Base-by-base conservation (phyloP, 1,139 yeast genomes). In the Geotrichum europaeum region DNA sequence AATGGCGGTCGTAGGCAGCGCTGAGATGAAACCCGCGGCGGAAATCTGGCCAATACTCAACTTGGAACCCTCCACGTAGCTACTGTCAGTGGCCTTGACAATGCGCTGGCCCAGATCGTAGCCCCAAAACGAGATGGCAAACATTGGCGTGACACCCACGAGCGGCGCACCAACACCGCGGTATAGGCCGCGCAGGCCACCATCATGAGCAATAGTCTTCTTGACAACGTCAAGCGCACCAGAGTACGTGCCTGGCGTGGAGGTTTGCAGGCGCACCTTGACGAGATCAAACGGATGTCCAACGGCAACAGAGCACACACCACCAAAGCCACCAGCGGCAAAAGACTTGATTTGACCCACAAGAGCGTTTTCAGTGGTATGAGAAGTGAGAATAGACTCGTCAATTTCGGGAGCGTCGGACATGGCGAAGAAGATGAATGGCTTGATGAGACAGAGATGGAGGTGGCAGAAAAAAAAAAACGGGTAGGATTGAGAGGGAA, bases 101-200 rank as follows among this genome's bases (percentile, higher is more conserved):
- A 92, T 63, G 65, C 84, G 83, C 76, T 91, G 91, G 64, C 98
- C 98, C 60, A 90, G 79, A 70, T 91, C 98, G 76, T 94, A 94
- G 71, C 98, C 98, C 98, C 98, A 92, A 79, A 94, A 94, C 1
- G 96, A 89, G 43, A 94, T 95, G 12, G 98, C 98, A 78, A 94
- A 94, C 90, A 94, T 94, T 50, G 99, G 99, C 0, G 98, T 94
- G 34, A 94, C 98, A 40, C 99, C 99, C 34, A 89, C 74, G 58
- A 94, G 78, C 5, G 99, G 99, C 12, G 96, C 96, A 45, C 86
- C 79, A 34, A 89, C 96, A 62, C 96, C 96, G 68, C 94, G 77
- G 75, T 89, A 94, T 65, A 94, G 82, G 0, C 97, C 97, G 13
- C 79, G 70, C 18, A 84, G 82, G 0, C 96, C 96, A 1, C 96